phyloP scores from a whole-genome alignment of 768 basidiomycete genomes.

The Naganishia onofrii region DNA sequence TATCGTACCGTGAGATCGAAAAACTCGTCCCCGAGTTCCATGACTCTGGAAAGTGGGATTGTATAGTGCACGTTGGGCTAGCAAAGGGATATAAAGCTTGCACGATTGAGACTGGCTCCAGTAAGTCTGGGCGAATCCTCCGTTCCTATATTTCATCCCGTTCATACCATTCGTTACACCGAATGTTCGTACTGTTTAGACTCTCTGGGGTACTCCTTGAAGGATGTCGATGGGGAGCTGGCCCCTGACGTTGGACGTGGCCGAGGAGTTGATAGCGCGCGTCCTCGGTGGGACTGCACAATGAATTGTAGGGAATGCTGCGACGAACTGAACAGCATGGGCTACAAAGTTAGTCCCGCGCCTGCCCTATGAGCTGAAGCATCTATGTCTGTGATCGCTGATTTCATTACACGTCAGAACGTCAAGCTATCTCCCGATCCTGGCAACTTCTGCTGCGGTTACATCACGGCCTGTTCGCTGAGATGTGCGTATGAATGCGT shows the following conservation, averaged over 20 bases:
- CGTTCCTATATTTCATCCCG: background rate
- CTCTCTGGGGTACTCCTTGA: background rate
- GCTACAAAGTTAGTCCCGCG: background rate
- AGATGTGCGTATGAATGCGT: background rate
- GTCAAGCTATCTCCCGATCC: constrained; percentile 19
- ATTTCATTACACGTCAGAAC: background rate
- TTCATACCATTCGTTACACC: too few species aligned
- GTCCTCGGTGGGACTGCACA: background rate
- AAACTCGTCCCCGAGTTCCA: constrained; percentile 1
- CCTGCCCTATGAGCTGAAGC: background rate
- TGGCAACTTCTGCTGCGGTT: constrained; percentile 16
- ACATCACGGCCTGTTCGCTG: constrained; percentile 9
- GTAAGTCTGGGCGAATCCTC: background rate
- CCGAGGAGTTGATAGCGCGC: background rate
- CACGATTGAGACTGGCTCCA: constrained; percentile 23
- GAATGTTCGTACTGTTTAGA: background rate
- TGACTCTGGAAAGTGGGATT: constrained; percentile 15
- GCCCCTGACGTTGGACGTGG: background rate
- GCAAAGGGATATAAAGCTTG: constrained; percentile 8
- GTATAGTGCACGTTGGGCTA: constrained; percentile 15
- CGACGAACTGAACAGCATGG: background rate
- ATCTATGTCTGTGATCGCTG: background rate
- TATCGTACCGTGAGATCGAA: constrained; percentile 14
- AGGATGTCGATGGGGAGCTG: constrained; percentile 17
- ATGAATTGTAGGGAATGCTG: constrained; percentile 4